Evolutionary conservation across 768 basidiomycete species (phyloP), one percentile per base, ranked within the genome.

Genomic region (Tylopilus intermedius): DNA sequence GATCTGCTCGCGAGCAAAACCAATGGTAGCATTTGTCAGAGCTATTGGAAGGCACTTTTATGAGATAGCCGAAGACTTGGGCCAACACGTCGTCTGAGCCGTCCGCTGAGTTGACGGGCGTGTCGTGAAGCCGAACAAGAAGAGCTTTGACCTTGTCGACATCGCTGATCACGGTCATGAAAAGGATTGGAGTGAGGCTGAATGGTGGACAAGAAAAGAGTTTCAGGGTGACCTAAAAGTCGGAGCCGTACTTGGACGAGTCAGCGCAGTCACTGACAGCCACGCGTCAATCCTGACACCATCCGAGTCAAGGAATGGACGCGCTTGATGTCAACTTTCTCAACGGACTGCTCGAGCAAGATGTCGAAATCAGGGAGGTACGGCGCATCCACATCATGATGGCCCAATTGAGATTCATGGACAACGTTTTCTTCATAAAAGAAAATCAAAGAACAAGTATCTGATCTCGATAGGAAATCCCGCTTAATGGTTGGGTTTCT

Each of bases 401-500:
- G 10, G 43, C 46, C 41, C 26, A 53, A 37, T 32, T 35, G 38
- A 40, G 39, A 46, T 47, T 38, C 5, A 47, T 45, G 18, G 39
- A 42, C 24, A 47, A 57, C 6, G n/a, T 39, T 39, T 50, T 44
- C 24, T 33, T 33, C 24, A 54, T 51, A 43, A 30, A 67, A 92
- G 90, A 88, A 82, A 83, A 86, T 92, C 70, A 86, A 80, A 61
- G 87, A 88, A 27, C 81, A 86, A 67, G 83, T 86, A 37, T 76
- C 75, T 24, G 80, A 84, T 61, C 73, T 91, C 2, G 89, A 91
- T 68, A 90, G 85, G 70, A 86, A 83, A 64, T 76, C 81, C 7
- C 79, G 90, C 15, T 76, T 75, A 3, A 83, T 90, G 74, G 74
- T 79, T n/a, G 87, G 86, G n/a, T 65, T 82, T 39, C 73, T 92